These are phyloP conservation scores for Hysterium pulicare DNA, from an alignment of 2,329 filamentous ascomycete species.

Conservation along the genomic window DNA sequence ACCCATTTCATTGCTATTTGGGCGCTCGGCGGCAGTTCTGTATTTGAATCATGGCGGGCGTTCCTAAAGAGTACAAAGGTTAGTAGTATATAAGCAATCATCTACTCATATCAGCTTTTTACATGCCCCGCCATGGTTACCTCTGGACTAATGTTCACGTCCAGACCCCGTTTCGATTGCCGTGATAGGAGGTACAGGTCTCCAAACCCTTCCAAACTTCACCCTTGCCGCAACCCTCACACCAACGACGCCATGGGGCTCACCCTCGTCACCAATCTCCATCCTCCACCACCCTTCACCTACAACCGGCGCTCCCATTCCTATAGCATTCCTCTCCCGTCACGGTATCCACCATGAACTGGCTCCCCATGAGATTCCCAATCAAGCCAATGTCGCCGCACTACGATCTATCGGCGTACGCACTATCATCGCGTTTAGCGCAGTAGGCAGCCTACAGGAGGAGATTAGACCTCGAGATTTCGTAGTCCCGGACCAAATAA, in stretches of 20 bases:
- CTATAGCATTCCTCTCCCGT: conserved; percentile 87
- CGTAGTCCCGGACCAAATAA: conserved; percentile 91
- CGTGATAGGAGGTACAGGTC: conserved; percentile 72
- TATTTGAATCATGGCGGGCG: no score
- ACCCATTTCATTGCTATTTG: no score
- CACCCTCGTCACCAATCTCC: conserved; percentile 71
- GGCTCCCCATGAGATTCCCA: conserved; percentile 91
- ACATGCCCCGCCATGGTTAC: no score
- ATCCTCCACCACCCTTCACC: conserved; percentile 84
- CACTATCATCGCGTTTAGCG: conserved; percentile 89
- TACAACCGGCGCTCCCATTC: conserved; percentile 57
- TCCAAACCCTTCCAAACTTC: conserved; percentile 83
- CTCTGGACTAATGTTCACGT: no score
- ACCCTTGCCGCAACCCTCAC: conserved; percentile 76
- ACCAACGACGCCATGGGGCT: conserved; percentile 82
- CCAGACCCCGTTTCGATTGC: conserved; percentile 50
- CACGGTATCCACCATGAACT: conserved; percentile 87
- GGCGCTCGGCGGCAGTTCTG: no score
- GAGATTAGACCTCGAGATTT: conserved; percentile 95
- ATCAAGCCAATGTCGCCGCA: conserved; percentile 97
- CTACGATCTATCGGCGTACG: conserved; percentile 85
- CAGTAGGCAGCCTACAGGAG: conserved; percentile 88
- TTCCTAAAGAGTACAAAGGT: no score
- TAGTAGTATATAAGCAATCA: no score
- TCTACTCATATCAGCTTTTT: no score